Conservation (phyloP, 2,329 filamentous ascomycete species). For the Phialophora tarda region DNA sequence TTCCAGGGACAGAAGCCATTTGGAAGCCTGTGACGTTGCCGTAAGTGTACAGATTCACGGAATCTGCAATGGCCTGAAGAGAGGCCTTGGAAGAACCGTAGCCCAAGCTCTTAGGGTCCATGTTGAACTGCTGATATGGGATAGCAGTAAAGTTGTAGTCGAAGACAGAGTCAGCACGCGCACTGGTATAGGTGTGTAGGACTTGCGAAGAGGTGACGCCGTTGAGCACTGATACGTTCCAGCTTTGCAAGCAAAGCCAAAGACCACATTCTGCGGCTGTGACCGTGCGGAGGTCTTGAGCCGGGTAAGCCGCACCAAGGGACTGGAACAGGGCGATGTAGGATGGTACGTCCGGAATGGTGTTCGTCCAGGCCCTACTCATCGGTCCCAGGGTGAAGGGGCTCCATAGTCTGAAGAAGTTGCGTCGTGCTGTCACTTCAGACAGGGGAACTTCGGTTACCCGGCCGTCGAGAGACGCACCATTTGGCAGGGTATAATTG, state of each 20-base stretch:
- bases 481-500: slow-evolving; percentile 2
- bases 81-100: background rate
- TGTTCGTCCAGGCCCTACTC: background rate
- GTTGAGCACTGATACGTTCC: background rate
- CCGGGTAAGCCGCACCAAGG: background rate
- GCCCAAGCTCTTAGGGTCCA: background rate
- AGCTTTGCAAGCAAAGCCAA: slow-evolving; percentile 5
- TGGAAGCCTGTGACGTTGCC: slow-evolving; percentile 1
- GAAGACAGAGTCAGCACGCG: background rate
- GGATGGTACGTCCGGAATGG: background rate
- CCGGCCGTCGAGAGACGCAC: slow-evolving; percentile 4
- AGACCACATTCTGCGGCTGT: background rate
- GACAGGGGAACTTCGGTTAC: background rate
- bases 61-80: slow-evolving; percentile 5
- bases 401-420: slow-evolving; percentile 6
- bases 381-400: background rate
- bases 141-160: slow-evolving; percentile 1
- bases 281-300: slow-evolving; percentile 3
- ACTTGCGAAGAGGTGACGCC: background rate
- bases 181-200: background rate
- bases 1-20: background rate
- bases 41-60: background rate
- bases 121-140: slow-evolving; percentile 2
- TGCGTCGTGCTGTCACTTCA: background rate
- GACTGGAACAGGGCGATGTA: slow-evolving; percentile 5